A percentile compares a stretch with the other conserved stretches of the same genome.
These are phyloP conservation scores for Arabidopsis hybrid DNA, from an alignment of 441 rosid genomes.

Conservation along the genomic window DNA sequence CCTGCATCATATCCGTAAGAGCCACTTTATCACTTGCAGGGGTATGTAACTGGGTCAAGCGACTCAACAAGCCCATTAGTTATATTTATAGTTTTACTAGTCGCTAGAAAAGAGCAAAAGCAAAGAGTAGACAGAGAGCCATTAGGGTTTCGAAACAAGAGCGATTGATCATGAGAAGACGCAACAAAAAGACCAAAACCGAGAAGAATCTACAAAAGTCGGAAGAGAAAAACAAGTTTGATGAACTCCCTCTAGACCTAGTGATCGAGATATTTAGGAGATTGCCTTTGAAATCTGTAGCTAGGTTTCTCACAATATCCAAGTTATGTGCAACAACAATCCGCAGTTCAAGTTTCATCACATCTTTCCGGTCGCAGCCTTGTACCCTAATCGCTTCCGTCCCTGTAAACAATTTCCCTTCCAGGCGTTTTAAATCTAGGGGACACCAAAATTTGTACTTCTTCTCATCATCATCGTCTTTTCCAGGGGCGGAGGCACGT, in stretches of 20 bases:
- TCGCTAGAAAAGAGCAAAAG: too few species aligned
- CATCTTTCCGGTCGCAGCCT: neutral
- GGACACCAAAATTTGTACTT: too few species aligned
- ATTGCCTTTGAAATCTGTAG: neutral
- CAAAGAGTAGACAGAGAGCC: too few species aligned
- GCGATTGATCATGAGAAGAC: neutral
- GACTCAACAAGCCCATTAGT: too few species aligned
- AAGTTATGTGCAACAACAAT: neutral
- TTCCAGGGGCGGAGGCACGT: too few species aligned
- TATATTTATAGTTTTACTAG: too few species aligned
- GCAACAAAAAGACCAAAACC: neutral
- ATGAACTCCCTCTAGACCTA: neutral
- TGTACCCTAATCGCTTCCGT: neutral
- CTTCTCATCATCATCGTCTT: too few species aligned
- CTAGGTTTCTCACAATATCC: neutral
- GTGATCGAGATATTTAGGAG: neutral
- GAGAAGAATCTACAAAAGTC: neutral
- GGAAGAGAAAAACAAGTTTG: neutral
- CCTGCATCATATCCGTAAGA: too few species aligned
- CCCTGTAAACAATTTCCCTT: too few species aligned
- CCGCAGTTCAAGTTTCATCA: neutral
- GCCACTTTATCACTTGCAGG: too few species aligned
- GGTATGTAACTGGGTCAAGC: too few species aligned
- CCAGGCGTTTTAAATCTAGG: too few species aligned
- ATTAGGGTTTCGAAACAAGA: neutral